Base-by-base conservation (phyloP, 345 rosid genomes). In the Brassica incana region DNA sequence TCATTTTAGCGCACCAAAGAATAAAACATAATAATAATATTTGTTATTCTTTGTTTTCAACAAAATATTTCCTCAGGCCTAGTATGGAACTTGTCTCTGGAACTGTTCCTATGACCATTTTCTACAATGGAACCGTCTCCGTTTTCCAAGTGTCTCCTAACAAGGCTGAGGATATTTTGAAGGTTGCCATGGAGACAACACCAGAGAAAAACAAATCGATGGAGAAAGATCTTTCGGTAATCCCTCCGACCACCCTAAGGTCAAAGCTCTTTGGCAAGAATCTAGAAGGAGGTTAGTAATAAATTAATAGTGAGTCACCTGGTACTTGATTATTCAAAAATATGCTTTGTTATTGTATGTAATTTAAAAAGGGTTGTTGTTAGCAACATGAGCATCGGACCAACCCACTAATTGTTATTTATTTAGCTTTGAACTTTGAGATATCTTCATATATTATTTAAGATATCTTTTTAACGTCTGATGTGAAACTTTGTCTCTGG, bases 31-130 rank as follows among this genome's bases (percentile, higher is more conserved):
- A 12, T 3, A 12, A 12, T 11, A 14, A 36, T 36, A 32, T 25
- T 58, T 71, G 9, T 0, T 36, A 50, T 38, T 5, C 3, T 50
- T 50, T 50, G 56, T 50, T 50, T 52, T 5, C 58, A 23, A 2
- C 30, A 8, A 0, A 3, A 25, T 11, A 1, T 32, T 0, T 33
- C 5, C 35, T 60, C 76, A 89, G 90, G 80, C 14, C 69, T 2
- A 52, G 54, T 65, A 3, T 62, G 6, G 88, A 86, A 83, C 69
- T 38, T 15, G 67, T 66, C 3, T 60, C 68, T 40, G 90, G 79
- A 61, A 79, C 88, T 0, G 87, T 88, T 73, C 97, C 99, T 5
- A 62, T 95, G 87, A 95, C 99, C 2, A 91, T 95, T n/a, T 93
- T 95, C 78, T 95, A 93, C 84, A 90, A 88, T 20, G 99, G 99